Conservation (phyloP, 75 land plant genomes). For the Selaginella tamariscina region DNA sequence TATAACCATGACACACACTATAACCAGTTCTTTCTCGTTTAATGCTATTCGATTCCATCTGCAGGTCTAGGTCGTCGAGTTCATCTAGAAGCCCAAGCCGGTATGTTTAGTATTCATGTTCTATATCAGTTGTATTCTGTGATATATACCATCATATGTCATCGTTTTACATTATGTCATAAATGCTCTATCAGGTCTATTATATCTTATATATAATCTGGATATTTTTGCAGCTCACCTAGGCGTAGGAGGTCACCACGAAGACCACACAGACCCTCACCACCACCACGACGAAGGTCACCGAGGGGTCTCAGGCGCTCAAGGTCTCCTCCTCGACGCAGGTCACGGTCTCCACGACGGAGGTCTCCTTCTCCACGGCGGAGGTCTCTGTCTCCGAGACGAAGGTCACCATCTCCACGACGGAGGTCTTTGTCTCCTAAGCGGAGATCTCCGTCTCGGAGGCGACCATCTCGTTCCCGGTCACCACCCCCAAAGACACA, state of each 20-base stretch:
- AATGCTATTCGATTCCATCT: no score
- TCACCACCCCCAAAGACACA: background rate
- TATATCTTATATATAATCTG: no score
- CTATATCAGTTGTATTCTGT: no score
- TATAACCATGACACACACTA: no score
- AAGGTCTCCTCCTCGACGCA: background rate
- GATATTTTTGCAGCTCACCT: background rate
- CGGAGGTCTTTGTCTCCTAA: constrained; percentile 18
- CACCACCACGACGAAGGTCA: background rate
- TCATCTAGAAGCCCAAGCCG: no score
- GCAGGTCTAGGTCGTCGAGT: no score
- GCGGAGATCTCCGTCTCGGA: constrained; percentile 17
- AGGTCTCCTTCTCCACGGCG: constrained; percentile 12
- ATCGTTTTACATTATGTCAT: no score
- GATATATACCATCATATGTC: no score
- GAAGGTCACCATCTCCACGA: constrained; percentile 17
- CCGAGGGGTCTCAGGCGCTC: background rate
- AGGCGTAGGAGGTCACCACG: background rate
- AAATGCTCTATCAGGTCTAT: no score
- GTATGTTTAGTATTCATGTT: no score
- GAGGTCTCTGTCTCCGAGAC: constrained; percentile 10
- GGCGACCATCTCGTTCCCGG: background rate
- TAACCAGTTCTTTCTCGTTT: no score
- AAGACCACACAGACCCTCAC: background rate
- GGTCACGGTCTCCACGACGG: constrained; percentile 5